Evolutionary conservation across 257 asterid genomes (phyloP).

Genomic region (Prunella vulgaris): DNA sequence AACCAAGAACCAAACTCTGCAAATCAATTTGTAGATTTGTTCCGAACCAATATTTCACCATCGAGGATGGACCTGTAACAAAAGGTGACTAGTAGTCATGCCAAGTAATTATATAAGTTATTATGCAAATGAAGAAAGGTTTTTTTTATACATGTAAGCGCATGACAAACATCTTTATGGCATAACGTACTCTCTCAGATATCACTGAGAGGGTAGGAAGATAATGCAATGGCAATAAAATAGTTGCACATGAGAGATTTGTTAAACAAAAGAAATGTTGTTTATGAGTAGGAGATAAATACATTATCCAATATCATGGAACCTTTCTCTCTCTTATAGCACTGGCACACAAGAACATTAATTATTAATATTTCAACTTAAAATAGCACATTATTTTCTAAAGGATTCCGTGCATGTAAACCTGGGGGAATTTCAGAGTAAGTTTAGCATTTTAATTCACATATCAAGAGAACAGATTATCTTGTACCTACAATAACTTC

Average conservation of each 20-base stretch:
- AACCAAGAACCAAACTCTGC: conserved; percentile 95
- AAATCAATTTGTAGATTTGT: conserved; percentile 66
- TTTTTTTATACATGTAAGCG: not conserved
- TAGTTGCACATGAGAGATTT: not conserved
- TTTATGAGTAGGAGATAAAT: not conserved
- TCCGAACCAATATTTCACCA: conserved; percentile 99
- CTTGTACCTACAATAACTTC: not conserved
- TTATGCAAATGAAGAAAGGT: not conserved
- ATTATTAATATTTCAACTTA: conserved; percentile 8
- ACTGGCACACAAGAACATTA: not conserved
- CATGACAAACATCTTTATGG: conserved; percentile 9
- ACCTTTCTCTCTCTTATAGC: not conserved
- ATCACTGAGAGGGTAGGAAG: not conserved
- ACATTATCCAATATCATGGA: not conserved
- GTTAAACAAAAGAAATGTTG: not conserved
- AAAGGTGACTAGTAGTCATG: conserved; percentile 9
- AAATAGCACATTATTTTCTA: not conserved
- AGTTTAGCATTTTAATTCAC: not conserved
- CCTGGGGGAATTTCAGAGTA: not conserved
- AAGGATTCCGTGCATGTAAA: not conserved
- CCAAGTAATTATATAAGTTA: conserved; percentile 17
- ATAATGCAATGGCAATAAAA: not conserved
- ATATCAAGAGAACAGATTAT: conserved; percentile 8
- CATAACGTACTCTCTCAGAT: not conserved
- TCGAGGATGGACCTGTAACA: conserved; percentile 86